phyloP scores from a whole-genome alignment of 495 filamentous ascomycete species.

The Aspergillus bertholletiae region DNA sequence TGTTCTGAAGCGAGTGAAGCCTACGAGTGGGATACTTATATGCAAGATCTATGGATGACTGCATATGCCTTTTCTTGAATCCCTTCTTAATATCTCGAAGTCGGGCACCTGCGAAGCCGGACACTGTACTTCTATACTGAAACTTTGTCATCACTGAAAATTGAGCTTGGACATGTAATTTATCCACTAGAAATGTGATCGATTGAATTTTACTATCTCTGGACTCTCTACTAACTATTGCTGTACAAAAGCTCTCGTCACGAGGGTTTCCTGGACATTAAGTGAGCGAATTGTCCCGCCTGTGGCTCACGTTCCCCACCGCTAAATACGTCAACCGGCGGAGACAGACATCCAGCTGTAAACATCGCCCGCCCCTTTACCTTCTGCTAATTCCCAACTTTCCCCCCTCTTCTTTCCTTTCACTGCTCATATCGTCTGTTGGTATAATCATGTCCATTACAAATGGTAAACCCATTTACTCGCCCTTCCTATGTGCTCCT shows the following conservation, averaged over 20 bases:
- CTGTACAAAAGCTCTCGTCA: too few species aligned
- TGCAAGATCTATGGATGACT: too few species aligned
- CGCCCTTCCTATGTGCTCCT: not conserved
- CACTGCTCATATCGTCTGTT: constrained; percentile 5
- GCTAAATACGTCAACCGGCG: constrained; percentile 24
- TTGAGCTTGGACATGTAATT: not conserved
- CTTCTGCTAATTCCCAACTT: constrained; percentile 4
- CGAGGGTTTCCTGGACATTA: not conserved
- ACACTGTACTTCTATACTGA: not conserved
- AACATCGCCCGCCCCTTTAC: constrained; percentile 17
- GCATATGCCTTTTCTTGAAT: too few species aligned
- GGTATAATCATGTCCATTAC: constrained; percentile 38
- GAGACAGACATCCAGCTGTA: constrained; percentile 4
- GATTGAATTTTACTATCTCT: not conserved
- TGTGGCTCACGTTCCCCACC: not conserved
- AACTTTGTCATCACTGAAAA: not conserved
- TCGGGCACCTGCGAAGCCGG: not conserved
- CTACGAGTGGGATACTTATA: too few species aligned
- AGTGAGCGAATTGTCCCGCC: not conserved
- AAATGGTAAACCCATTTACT: constrained; percentile 30
- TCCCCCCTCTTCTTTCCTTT: constrained; percentile 1
- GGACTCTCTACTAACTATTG: too few species aligned
- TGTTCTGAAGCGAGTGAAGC: constrained; percentile 1
- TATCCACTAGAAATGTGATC: not conserved
- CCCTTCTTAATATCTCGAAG: not conserved